Base-by-base conservation (phyloP, 116 monocot species). In the Dioscorea cayenensis region DNA sequence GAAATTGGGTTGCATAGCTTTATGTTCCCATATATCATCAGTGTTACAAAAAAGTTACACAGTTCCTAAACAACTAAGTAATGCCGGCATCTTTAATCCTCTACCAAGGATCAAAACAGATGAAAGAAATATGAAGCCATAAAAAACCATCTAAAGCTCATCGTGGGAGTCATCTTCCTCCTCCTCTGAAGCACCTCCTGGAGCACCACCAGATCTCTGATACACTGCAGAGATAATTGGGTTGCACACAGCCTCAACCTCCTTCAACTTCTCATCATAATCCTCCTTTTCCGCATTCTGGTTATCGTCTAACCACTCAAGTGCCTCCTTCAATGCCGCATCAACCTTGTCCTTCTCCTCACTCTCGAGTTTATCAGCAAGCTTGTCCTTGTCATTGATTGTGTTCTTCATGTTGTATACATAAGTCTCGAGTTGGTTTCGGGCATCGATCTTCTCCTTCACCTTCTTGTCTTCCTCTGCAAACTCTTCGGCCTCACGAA, bases 341-440 rank as follows among this genome's bases (percentile, higher is more conserved):
- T 85, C 85, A 1, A 85, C 62, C 73, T 82, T 85, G 74, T 90
- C 84, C 86, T 90, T 90, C 84, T 90, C 90, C 62, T 86, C 84
- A 66, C 66, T 64, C 83, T 86, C 90, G 5, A 86, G 52, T 63
- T 90, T 86, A 63, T 83, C 86, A 14, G 84, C 86, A 17, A 90
- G 90, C 77, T 90, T 90, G 79, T 90, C 90, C 76, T 81, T 90
- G 60, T 89, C 89, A 19, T 69, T 67, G 49, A 86, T 76, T 59
- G 81, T 83, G 83, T 81, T 88, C 92, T 81, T 88, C 92, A 92
- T 85, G 85, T 88, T 83, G 84, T 92, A 92, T 0, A 82, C 70
- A 21, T 85, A 88, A 3, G 88, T 84, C 73, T 92, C 91, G 20
- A 92, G 75, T 29, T 73, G 73, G 75, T 88, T 92, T 20, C 88